Evolutionary conservation across 148 eudicot species (phyloP).

Genomic region (Vaccinium myrtillus): DNA sequence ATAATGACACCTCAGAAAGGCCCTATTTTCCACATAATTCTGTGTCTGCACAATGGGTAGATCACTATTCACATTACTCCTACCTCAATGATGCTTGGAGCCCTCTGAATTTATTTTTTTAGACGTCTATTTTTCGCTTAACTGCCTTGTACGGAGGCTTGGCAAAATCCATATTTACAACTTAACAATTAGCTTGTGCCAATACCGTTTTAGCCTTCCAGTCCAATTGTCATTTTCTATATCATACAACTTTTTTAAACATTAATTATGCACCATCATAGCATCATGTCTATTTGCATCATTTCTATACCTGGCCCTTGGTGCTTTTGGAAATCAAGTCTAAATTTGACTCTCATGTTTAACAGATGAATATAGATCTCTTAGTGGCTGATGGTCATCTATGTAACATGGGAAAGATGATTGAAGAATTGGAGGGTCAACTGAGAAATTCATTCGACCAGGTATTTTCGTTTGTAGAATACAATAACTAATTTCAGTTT

Average conservation of each 20-base stretch:
- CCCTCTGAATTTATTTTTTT: background rate
- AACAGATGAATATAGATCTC: conserved; percentile 87
- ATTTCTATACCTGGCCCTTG: background rate
- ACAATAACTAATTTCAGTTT: background rate
- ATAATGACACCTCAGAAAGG: background rate
- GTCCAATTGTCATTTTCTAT: background rate
- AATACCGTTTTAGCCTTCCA: background rate
- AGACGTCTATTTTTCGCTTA: background rate
- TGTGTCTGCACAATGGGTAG: too few species aligned
- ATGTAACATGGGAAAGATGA: conserved; percentile 98
- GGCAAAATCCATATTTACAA: background rate
- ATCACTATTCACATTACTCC: background rate
- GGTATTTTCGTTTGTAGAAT: conserved; percentile 35
- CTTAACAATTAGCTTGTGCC: background rate
- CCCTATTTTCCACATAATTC: background rate
- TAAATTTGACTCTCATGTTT: background rate
- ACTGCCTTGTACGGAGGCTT: background rate
- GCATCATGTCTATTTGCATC: too few species aligned
- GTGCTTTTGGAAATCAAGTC: background rate
- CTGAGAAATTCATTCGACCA: conserved; percentile 88
- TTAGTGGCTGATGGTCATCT: conserved; percentile 87
- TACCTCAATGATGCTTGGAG: conserved; percentile 8
- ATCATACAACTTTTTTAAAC: background rate
- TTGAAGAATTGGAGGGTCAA: conserved; percentile 95
- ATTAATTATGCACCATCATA: too few species aligned